A percentile compares a stretch with the other conserved stretches of the same genome.
phyloP scores from a whole-genome alignment of 2,329 filamentous ascomycete species.

The Aspergillus ochraceoroseus region DNA sequence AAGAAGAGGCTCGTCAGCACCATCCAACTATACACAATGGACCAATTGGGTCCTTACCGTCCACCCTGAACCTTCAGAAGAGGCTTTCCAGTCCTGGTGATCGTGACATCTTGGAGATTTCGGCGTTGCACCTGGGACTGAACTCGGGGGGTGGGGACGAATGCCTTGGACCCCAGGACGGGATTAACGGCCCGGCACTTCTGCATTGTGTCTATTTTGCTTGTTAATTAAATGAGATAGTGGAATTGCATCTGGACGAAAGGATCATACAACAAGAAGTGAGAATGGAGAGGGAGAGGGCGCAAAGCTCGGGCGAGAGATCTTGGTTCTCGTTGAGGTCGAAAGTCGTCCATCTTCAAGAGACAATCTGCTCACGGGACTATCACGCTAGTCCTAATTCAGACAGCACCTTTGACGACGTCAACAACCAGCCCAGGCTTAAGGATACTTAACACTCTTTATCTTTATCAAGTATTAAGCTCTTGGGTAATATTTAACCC shows the following conservation, averaged over 20 bases:
- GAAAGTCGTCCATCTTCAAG: conserved; percentile 22
- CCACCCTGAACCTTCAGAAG: conserved; percentile 85
- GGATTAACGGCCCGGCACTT: conserved; percentile 44
- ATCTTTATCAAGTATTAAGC: no score
- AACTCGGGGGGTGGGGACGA: conserved; percentile 35
- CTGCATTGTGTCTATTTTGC: conserved; percentile 42
- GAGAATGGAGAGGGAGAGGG: conserved; percentile 25
- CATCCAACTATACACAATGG: conserved; percentile 5
- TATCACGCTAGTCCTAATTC: conserved; percentile 31
- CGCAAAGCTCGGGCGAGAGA: conserved; percentile 29
- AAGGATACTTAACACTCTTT: no score
- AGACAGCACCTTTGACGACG: conserved; percentile 15
- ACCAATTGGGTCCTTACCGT: conserved; percentile 56
- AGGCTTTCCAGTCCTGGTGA: conserved; percentile 93
- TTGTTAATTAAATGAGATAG: conserved; percentile 27
- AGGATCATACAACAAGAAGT: conserved; percentile 16
- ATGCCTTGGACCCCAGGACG: conserved; percentile 38
- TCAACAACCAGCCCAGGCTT: background rate
- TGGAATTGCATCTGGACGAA: conserved; percentile 23
- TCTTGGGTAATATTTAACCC: no score
- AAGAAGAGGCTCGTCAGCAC: conserved; percentile 24
- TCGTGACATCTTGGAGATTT: conserved; percentile 72
- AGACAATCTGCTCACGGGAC: conserved; percentile 29
- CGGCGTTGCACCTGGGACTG: conserved; percentile 46
- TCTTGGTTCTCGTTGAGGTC: conserved; percentile 22